Evolutionary conservation across 768 basidiomycete species (phyloP), one percentile per base, ranked within the genome.

Genomic region (Auriculariales sp.): DNA sequence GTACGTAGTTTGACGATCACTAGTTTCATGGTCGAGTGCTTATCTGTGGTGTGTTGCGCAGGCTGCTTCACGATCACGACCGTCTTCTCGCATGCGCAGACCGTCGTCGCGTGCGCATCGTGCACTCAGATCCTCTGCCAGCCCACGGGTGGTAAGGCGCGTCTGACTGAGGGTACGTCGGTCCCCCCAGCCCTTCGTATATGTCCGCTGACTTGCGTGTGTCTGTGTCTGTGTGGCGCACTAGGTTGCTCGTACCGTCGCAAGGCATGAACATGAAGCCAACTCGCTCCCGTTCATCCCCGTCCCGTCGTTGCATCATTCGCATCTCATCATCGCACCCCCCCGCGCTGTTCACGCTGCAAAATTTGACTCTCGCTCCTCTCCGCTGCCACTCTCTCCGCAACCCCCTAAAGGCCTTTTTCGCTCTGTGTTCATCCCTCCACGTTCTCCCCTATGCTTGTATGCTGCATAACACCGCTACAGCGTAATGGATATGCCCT

Each of bases 21-120:
- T 52, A 56, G 49, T 53, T 57, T 56, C 49, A 47, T 53, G 25
- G 45, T 45, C 54, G 52, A 49, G 50, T 24, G 54, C 55, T 58
- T 35, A 50, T 39, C 5, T 35, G 27, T n/a, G n/a, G n/a, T n/a
- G n/a, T n/a, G n/a, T n/a, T 51, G 39, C 50, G n/a, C 57, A 88
- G 90, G 90, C 55, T 94, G 91, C 76, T 91, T 91, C 66, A 79
- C 81, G 58, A 89, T 91, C 67, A 92, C 91, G 60, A 93, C 91
- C 57, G 93, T 98, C 61, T 99, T 99, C 81, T 98, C 95, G 56
- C 94, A 99, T 69, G 93, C 94, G 32, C 92, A 97, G 70, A 94
- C 91, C 54, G 95, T 97, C 54, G 92, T 97, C 46, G 72, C 91
- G 61, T 99, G 95, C 67, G 78, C 78, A 50, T 82, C 87, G 46